Conservation (phyloP, 768 basidiomycete species). For the Jaapia argillacea region DNA sequence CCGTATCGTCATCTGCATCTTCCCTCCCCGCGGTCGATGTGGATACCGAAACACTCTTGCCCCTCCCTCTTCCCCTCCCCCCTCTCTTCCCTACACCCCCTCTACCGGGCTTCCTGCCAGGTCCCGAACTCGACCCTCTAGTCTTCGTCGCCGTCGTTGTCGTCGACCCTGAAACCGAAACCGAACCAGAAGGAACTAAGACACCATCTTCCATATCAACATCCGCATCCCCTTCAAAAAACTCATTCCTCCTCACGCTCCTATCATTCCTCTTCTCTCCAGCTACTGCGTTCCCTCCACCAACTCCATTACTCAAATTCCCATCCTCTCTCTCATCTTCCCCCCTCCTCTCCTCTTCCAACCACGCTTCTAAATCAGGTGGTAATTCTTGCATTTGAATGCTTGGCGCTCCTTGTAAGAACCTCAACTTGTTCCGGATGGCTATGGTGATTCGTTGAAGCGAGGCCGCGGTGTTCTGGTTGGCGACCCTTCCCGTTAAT, state of each 20-base stretch:
- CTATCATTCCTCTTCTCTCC: conserved; percentile 48
- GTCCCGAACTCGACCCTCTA: conserved; percentile 9
- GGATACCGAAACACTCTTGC: conserved; percentile 9
- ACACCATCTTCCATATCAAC: conserved; percentile 38
- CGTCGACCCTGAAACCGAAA: too few relatives aligned
- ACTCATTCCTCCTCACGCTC: conserved; percentile 52
- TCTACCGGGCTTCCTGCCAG: conserved; percentile 12
- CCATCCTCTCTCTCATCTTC: conserved; percentile 61
- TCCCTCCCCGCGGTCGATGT: conserved; percentile 17
- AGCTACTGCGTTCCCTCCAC: conserved; percentile 42
- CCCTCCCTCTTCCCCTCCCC: conserved; percentile 23
- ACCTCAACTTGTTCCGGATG: conserved; percentile 82
- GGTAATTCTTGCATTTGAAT: conserved; percentile 96
- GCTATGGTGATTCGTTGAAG: conserved; percentile 82
- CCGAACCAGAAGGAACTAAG: too few relatives aligned
- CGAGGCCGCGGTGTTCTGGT: conserved; percentile 77
- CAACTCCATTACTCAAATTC: conserved; percentile 66
- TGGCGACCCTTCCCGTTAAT: conserved; percentile 84
- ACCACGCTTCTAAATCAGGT: conserved; percentile 72
- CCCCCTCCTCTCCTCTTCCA: conserved; percentile 69
- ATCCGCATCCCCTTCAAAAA: conserved; percentile 65
- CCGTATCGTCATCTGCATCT: conserved; percentile 28
- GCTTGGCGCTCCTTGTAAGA: conserved; percentile 92
- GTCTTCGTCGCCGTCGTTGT: too few relatives aligned
- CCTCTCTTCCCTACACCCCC: conserved; percentile 21